Evolutionary conservation across 2,329 filamentous ascomycete species (phyloP).

Genomic region (Calonectria pseudoreteaudii): DNA sequence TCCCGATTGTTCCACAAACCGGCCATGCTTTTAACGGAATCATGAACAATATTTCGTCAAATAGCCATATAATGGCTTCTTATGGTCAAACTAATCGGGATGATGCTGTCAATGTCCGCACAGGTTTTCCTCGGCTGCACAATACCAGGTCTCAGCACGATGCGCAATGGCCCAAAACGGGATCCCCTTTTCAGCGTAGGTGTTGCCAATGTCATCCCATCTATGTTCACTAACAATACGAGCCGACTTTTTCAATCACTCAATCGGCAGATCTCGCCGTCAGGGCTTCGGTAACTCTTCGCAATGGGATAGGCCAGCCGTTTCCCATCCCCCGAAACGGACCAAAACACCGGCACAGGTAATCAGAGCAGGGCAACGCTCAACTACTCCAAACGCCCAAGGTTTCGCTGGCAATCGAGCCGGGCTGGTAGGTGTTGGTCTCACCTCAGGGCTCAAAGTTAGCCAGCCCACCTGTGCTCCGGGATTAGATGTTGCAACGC

Average conservation of each 20-base stretch:
- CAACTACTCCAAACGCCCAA: slow-evolving; percentile 21
- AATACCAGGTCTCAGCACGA: slow-evolving; percentile 25
- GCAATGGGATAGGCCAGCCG: background rate
- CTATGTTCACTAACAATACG: slow-evolving; percentile 16
- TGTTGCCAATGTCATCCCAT: background rate
- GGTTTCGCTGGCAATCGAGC: slow-evolving; percentile 36
- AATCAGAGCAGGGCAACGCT: slow-evolving; percentile 21
- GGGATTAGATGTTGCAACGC: slow-evolving; percentile 28
- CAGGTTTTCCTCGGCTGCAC: slow-evolving; percentile 25
- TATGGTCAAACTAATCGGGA: slow-evolving; percentile 31
- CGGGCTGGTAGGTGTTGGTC: slow-evolving; percentile 41
- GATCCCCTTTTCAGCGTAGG: slow-evolving; percentile 30
- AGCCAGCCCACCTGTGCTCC: slow-evolving; percentile 40
- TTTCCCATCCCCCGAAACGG: slow-evolving; percentile 15
- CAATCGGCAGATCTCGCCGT: slow-evolving; percentile 22
- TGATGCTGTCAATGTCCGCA: slow-evolving; percentile 34
- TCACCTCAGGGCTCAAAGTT: slow-evolving; percentile 46
- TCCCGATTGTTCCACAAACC: slow-evolving; percentile 31
- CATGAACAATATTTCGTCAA: background rate
- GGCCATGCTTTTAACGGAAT: slow-evolving; percentile 23
- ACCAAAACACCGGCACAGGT: slow-evolving; percentile 21
- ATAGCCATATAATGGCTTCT: slow-evolving; percentile 6
- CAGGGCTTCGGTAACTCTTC: slow-evolving; percentile 24
- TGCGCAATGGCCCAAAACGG: slow-evolving; percentile 31
- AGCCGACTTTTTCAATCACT: slow-evolving; percentile 25